These are phyloP conservation scores for Globisporangium cylindrosporum DNA, from an alignment of 352 stramenopile species.

Conservation along the genomic window DNA sequence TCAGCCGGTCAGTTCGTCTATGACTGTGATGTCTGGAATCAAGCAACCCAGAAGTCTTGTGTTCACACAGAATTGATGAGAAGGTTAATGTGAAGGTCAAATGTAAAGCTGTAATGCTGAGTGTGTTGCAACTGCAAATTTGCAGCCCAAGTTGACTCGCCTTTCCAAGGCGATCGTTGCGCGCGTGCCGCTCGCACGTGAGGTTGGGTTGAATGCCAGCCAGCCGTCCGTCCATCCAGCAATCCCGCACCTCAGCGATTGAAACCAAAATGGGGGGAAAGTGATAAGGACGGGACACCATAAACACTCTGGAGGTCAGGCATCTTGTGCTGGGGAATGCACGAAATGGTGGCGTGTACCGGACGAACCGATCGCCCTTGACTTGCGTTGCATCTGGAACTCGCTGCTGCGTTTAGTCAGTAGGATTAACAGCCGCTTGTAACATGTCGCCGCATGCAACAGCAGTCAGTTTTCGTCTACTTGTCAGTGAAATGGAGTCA, in stretches of 20 bases:
- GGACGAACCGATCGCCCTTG: background rate
- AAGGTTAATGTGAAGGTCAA: too few relatives aligned
- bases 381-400: background rate
- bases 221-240: too few relatives aligned
- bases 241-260: background rate
- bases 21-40: too few relatives aligned
- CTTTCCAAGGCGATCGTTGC: too few relatives aligned
- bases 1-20: too few relatives aligned
- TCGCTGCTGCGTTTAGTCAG: background rate
- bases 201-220: too few relatives aligned
- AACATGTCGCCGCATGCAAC: background rate
- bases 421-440: background rate
- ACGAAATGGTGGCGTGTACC: slow-evolving; percentile 1
- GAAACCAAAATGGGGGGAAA: background rate
- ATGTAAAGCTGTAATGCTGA: too few relatives aligned
- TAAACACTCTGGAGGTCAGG: background rate
- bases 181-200: too few relatives aligned
- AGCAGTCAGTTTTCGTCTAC: background rate
- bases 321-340: background rate
- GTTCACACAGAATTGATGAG: too few relatives aligned
- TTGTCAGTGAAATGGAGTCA: background rate
- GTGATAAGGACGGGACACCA: background rate
- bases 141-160: too few relatives aligned
- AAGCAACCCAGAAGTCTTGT: too few relatives aligned
- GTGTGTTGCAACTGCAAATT: too few relatives aligned